Conservation (phyloP, 164 flowering plant species). For the Santalum album region DNA sequence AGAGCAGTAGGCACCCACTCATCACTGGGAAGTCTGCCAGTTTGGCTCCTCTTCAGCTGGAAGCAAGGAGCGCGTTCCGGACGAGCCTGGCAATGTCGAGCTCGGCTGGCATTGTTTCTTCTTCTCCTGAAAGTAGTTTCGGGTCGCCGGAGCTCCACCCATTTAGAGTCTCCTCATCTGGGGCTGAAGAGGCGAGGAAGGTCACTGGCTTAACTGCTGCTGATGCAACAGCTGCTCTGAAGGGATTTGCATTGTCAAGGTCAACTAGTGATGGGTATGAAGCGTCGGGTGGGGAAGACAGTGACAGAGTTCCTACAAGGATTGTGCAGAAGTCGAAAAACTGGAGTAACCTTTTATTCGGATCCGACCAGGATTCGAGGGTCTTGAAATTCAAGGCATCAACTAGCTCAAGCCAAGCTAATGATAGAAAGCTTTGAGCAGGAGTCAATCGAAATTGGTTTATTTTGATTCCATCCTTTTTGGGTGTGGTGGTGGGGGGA, state of each 20-base stretch:
- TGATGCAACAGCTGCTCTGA: constrained; percentile 15
- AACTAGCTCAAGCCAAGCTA: constrained; percentile 33
- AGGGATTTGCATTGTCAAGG: constrained; percentile 58
- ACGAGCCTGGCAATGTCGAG: constrained; percentile 63
- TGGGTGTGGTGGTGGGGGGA: background rate
- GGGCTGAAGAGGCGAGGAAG: constrained; percentile 57
- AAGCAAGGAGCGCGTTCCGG: constrained; percentile 74
- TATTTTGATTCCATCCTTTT: background rate
- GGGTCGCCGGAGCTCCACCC: constrained; percentile 85
- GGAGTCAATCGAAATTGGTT: constrained; percentile 4
- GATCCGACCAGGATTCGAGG: constrained; percentile 33
- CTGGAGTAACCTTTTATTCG: constrained; percentile 54
- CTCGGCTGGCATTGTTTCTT: constrained; percentile 37
- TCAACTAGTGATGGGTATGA: constrained; percentile 95
- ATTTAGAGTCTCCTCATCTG: constrained; percentile 70
- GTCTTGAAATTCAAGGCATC: constrained; percentile 26
- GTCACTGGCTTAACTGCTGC: constrained; percentile 26
- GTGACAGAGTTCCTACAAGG: constrained; percentile 70
- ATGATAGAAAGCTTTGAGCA: constrained; percentile 29
- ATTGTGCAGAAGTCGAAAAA: constrained; percentile 42
- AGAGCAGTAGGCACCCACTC: constrained; percentile 16
- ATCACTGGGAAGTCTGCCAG: constrained; percentile 34
- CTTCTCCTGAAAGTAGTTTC: constrained; percentile 92
- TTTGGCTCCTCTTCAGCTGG: constrained; percentile 76
- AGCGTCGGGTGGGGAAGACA: constrained; percentile 96